A percentile compares a stretch with the other conserved stretches of the same genome.
These are phyloP conservation scores for Fusarium sp. DNA, from an alignment of 2,329 filamentous ascomycete species.

Conservation along the genomic window DNA sequence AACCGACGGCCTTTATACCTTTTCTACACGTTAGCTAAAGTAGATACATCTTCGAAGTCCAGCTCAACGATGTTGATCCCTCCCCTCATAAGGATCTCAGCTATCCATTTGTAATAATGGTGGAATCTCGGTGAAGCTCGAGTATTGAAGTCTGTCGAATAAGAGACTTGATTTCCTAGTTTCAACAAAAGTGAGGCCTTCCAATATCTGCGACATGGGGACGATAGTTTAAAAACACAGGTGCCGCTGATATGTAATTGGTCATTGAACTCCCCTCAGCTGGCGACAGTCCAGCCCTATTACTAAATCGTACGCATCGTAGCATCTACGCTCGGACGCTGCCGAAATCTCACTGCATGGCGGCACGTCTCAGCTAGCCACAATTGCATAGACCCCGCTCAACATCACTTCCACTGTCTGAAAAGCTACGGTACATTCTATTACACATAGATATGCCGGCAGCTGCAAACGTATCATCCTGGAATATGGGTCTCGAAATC, in stretches of 20 bases:
- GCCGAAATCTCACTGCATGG: neutral
- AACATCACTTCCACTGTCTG: too few relatives aligned
- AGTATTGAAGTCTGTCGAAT: neutral
- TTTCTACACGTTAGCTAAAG: rapidly evolving
- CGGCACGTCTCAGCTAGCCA: neutral
- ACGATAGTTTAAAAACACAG: rapidly evolving
- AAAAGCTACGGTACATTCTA: too few relatives aligned
- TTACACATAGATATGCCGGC: too few relatives aligned
- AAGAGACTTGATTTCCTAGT: rapidly evolving
- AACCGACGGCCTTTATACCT: neutral
- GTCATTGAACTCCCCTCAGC: rapidly evolving
- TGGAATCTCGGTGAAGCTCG: too few relatives aligned
- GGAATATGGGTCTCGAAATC: rapidly evolving
- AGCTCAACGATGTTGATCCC: neutral
- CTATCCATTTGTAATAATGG: rapidly evolving
- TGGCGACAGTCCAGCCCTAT: neutral
- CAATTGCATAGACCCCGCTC: neutral
- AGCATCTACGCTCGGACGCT: neutral
- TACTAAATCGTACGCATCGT: rapidly evolving
- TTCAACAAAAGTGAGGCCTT: neutral
- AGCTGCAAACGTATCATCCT: rapidly evolving
- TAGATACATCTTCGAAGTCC: rapidly evolving
- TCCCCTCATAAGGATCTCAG: rapidly evolving
- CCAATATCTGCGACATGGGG: neutral
- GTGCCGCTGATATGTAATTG: neutral